Base-by-base conservation (phyloP, 768 basidiomycete species). In the Inosperma sp. region DNA sequence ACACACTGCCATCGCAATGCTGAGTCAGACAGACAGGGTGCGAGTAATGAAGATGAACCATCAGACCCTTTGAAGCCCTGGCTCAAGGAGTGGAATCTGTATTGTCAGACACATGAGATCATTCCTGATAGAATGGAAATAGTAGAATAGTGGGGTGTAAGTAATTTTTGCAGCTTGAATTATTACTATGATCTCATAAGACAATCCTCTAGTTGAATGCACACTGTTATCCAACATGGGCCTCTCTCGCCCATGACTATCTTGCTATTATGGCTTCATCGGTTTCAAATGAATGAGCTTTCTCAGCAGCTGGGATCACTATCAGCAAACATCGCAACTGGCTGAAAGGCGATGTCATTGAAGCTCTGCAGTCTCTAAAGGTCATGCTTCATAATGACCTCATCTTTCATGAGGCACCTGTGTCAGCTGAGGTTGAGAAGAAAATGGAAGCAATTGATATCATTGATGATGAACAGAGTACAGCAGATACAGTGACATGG, bases 231-330 rank as follows among this genome's bases (percentile, higher is more conserved):
- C 69, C 65, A 5, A 62, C 64, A 0, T 73, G 68, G 67, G 61
- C 62, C 1, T 66, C 63, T 0, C 60, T 74, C 3, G 67, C 72
- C 5, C 43, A 58, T 2, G 69, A 74, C 43, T 68, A 68, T 42
- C 62, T 74, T 14, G 35, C 64, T 7, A 66, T 72, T 23, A 71
- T 71, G 65, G 65, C 64, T 5, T 66, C 64, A 12, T 66, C 61
- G 2, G 68, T 54, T 68, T 70, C 68, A 10, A 68, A 65, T 53
- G 67, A 73, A 51, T 56, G 61, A 3, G 69, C 70, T 9, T 74
- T 74, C 51, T 74, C 68, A 1, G 53, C 61, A 1, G 71, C 64
- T 14, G 71, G 71, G 5, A 70, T 74, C 16, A 72, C 72, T 0
- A 61, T 72, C 29, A 65, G 55, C 13, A 69, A 69, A 46, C 63